phyloP scores from a whole-genome alignment of 1,139 yeast genomes.

The Debaryomyces robertsiae region DNA sequence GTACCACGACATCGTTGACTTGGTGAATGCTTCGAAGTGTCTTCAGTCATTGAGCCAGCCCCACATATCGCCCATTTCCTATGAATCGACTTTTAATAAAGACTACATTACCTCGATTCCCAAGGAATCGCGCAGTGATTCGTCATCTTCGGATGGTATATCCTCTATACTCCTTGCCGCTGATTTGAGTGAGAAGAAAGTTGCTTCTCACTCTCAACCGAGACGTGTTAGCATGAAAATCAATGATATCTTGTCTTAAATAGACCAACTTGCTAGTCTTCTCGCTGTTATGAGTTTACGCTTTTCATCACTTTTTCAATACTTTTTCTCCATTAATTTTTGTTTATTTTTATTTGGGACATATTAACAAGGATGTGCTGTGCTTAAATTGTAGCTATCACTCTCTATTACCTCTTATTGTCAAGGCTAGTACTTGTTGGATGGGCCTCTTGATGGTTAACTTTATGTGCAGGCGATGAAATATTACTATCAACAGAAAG shows the following conservation, averaged over 20 bases:
- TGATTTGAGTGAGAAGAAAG: slow-evolving; percentile 19
- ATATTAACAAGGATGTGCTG: not conserved
- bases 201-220: slow-evolving; percentile 1
- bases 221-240: slow-evolving; percentile 30
- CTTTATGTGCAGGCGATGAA: no score
- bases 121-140: slow-evolving; percentile 8
- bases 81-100: slow-evolving; percentile 8
- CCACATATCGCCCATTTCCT: slow-evolving; percentile 13
- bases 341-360: not conserved
- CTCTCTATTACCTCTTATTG: no score
- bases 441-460: no score
- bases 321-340: not conserved
- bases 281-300: no score
- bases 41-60: slow-evolving; percentile 34
- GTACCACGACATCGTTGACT: slow-evolving; percentile 31
- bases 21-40: slow-evolving; percentile 45
- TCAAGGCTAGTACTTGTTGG: no score
- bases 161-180: slow-evolving; percentile 34
- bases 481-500: no score
- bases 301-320: not conserved
- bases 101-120: slow-evolving; percentile 10
- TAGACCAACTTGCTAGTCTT: not conserved
- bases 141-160: slow-evolving; percentile 22
- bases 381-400: no score
- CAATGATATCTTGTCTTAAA: slow-evolving; percentile 28